Evolutionary conservation across 2,329 filamentous ascomycete genomes (phyloP).

Genomic region (Aureobasidium sp.): DNA sequence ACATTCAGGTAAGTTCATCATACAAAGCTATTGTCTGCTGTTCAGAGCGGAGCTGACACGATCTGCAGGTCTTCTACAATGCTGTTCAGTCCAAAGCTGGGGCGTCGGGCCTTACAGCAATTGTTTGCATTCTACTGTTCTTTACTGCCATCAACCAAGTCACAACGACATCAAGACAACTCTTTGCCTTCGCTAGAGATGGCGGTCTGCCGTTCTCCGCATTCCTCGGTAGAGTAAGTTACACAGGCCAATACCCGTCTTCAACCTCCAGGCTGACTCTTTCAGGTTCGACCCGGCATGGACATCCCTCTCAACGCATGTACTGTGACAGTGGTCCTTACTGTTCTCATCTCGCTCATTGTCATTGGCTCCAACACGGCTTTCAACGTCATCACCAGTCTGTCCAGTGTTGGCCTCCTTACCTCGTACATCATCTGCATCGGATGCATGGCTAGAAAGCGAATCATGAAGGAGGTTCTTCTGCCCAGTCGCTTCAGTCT

Average conservation of each 20-base stretch:
- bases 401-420: conserved; percentile 30
- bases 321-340: conserved; percentile 13
- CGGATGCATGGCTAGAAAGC: conserved; percentile 31
- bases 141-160: conserved; percentile 8
- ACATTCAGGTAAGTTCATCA: conserved; percentile 3
- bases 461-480: conserved; percentile 27
- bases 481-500: conserved; percentile 32
- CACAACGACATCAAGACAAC: conserved; percentile 7
- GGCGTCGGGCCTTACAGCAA: conserved; percentile 3
- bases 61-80: conserved; percentile 11
- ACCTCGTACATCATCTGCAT: conserved; percentile 34
- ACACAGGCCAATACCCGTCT: neutral
- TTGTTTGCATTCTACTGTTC: conserved; percentile 11
- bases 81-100: conserved; percentile 7
- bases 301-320: conserved; percentile 14
- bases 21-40: conserved; percentile 18
- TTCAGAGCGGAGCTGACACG: conserved; percentile 23
- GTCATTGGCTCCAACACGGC: conserved; percentile 16
- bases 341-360: conserved; percentile 17
- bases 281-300: conserved; percentile 9
- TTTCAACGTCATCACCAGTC: conserved; percentile 22
- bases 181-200: conserved; percentile 36
- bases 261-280: neutral
- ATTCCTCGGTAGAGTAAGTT: conserved; percentile 8
- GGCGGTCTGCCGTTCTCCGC: conserved; percentile 31